Percentiles rank a stretch among this genome's conserved stretches.
These are phyloP conservation scores for Phytopythium delawarense DNA, from an alignment of 352 stramenopile species.

Conservation along the genomic window DNA sequence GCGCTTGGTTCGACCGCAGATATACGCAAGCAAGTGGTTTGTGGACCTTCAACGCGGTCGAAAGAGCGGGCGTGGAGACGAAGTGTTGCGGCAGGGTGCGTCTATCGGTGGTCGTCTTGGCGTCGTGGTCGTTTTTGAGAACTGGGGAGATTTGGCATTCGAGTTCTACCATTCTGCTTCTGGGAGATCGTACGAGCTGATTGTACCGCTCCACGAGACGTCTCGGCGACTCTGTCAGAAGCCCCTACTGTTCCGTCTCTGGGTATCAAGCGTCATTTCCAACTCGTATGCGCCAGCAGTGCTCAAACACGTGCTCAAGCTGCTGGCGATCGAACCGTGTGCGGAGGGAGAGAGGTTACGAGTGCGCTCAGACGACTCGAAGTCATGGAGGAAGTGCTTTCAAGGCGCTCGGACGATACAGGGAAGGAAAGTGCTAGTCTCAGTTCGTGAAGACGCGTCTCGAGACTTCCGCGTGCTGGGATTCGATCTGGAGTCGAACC, in stretches of 20 bases:
- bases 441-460: conserved; percentile 26
- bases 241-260: conserved; percentile 51
- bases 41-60: conserved; percentile 43
- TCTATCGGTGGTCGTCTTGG: conserved; percentile 45
- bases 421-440: conserved; percentile 37
- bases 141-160: conserved; percentile 70
- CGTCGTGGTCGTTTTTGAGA: conserved; percentile 61
- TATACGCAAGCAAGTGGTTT: conserved; percentile 60
- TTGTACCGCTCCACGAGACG: conserved; percentile 24
- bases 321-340: conserved; percentile 19
- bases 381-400: conserved; percentile 16
- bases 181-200: conserved; percentile 26
- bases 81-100: conserved; percentile 54
- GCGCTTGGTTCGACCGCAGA: conserved; percentile 39
- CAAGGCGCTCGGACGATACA: conserved; percentile 33
- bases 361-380: conserved; percentile 9
- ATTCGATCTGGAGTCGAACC: conserved; percentile 36
- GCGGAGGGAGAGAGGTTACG: conserved; percentile 13
- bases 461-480: conserved; percentile 42
- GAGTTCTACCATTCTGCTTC: conserved; percentile 44
- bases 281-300: conserved; percentile 56
- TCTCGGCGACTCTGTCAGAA: conserved; percentile 33
- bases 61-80: conserved; percentile 66
- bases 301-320: conserved; percentile 39
- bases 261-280: conserved; percentile 62